Base-by-base conservation (phyloP, 805 yeast genomes). In the Ogataea wickerhamii region DNA sequence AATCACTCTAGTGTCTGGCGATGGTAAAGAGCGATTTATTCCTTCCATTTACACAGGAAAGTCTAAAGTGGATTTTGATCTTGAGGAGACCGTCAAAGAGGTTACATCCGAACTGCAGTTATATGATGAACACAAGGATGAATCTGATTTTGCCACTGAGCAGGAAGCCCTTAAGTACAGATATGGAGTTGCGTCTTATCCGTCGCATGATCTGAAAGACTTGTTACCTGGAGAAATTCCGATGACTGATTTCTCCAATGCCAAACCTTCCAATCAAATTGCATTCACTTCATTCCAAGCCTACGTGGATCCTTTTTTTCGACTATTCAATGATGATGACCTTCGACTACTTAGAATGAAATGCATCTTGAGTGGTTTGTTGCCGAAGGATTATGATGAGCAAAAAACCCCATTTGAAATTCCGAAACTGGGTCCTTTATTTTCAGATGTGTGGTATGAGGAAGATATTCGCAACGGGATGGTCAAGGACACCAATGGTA, bases 141-240 rank as follows among this genome's bases (percentile, higher is more conserved):
- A 76, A 41, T 71, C 77, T 13, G 77, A 76, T n/a, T 87, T 87
- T 5, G 79, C 76, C 28, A 41, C 40, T 16, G 53, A 50, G 28
- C 41, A 40, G 12, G 95, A 85, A 32, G 86, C 74, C 51, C 60
- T 84, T 41, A 83, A 84, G 55, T 71, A 71, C 47, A 83, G 82
- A 56, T 87, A 80, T 52, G 96, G 85, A 3, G 98, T 93, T 12
- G 85, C 93, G 0, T 79, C 89, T n/a, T 93, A 79, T 57, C 98
- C 98, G 0, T 75, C 80, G 22, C 70, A 70, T 27, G 95, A 89
- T 55, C 66, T 93, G 31, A 70, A 77, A 47, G 82, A 79, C 38
- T 61, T 83, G 44, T 67, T 93, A 21, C 96, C 98, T 0, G 99
- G 98, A 3, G 77, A 71, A 24, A 80, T 88, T 18, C 98, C 98